phyloP scores from a whole-genome alignment of 805 yeast genomes.

The Isabelozyma pseudorhagii region DNA sequence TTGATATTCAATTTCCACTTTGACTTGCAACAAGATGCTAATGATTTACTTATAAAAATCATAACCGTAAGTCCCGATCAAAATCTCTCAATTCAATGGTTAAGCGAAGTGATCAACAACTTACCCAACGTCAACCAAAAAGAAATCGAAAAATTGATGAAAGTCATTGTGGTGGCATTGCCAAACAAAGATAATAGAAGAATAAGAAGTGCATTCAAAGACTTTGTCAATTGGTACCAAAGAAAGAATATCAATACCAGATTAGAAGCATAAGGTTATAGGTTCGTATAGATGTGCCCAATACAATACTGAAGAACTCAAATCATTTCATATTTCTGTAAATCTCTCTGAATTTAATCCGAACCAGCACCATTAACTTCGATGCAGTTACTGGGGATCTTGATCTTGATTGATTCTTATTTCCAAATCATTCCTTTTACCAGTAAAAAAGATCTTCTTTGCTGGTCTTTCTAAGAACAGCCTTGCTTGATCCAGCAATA shows the following conservation, averaged over 20 bases:
- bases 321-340: too few species aligned
- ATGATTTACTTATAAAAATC: conserved; percentile 66
- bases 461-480: neutral
- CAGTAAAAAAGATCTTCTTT: neutral
- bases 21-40: conserved; percentile 70
- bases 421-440: neutral
- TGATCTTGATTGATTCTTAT: neutral
- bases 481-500: neutral
- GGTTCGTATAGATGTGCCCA: neutral
- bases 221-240: conserved; percentile 79
- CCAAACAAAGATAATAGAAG: conserved; percentile 69
- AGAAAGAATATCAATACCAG: conserved; percentile 51
- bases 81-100: conserved; percentile 53
- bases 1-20: conserved; percentile 67
- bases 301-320: neutral
- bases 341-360: too few species aligned
- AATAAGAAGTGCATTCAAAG: conserved; percentile 67
- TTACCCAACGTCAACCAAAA: conserved; percentile 66
- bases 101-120: conserved; percentile 49
- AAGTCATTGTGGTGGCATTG: conserved; percentile 56
- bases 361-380: too few species aligned
- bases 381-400: too few species aligned
- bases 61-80: conserved; percentile 49
- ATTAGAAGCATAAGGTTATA: neutral
- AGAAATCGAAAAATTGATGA: conserved; percentile 64